phyloP scores from a whole-genome alignment of 495 filamentous ascomycete genomes.

The Penicillium chermesinum region DNA sequence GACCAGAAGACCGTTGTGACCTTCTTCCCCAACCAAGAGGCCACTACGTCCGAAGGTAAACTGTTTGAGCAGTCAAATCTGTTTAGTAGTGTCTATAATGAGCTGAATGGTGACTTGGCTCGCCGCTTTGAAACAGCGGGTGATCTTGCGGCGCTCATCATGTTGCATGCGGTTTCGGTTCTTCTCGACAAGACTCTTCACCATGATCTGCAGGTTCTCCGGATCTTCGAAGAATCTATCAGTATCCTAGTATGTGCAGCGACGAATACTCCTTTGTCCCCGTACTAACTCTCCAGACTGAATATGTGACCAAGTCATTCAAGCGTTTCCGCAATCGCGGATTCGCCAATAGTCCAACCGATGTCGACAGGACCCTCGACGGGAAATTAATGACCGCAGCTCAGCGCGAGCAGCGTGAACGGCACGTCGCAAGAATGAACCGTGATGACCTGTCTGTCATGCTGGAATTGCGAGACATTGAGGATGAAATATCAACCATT shows the following conservation, averaged over 20 bases:
- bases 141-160: constrained; percentile 58
- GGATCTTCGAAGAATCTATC: constrained; percentile 64
- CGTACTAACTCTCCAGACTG: constrained; percentile 37
- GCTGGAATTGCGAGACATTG: constrained; percentile 60
- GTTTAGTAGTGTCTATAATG: constrained; percentile 60
- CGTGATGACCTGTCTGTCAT: constrained; percentile 59
- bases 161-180: constrained; percentile 58
- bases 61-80: constrained; percentile 59
- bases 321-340: constrained; percentile 55
- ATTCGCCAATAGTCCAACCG: constrained; percentile 40
- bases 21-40: constrained; percentile 50
- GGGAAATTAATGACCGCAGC: constrained; percentile 35
- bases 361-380: constrained; percentile 44
- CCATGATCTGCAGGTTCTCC: constrained; percentile 58
- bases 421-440: constrained; percentile 49
- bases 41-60: constrained; percentile 46
- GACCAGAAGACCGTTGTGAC: constrained; percentile 55
- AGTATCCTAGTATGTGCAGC: constrained; percentile 48
- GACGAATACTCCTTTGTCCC: neutral
- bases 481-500: constrained; percentile 59
- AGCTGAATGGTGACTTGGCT: constrained; percentile 63
- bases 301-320: constrained; percentile 58
- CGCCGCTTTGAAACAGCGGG: constrained; percentile 57
- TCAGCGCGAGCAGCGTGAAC: constrained; percentile 48
- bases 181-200: constrained; percentile 55